phyloP scores from a whole-genome alignment of 306 rosid genomes.

The Glycyrrhiza uralensis region DNA sequence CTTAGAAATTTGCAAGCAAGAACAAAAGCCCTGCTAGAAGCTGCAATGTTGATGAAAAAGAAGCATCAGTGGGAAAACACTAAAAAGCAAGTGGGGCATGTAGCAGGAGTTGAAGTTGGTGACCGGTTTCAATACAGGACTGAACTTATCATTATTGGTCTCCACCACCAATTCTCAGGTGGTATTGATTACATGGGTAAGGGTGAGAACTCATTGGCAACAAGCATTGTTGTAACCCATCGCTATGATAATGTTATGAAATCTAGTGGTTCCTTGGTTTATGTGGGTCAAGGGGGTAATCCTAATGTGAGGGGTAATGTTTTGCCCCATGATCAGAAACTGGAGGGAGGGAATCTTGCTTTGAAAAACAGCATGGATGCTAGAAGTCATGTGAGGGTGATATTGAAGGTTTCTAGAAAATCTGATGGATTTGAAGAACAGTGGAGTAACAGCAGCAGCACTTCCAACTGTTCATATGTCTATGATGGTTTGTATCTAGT shows the following conservation, averaged over 20 bases:
- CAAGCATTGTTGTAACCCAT: conserved; percentile 37
- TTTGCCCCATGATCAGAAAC: conserved; percentile 26
- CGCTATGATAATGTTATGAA: conserved; percentile 22
- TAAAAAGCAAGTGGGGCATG: conserved; percentile 19
- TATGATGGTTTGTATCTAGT: conserved; percentile 46
- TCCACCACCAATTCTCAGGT: conserved; percentile 14
- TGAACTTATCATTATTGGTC: conserved; percentile 43
- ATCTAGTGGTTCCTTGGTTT: conserved; percentile 16
- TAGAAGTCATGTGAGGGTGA: conserved; percentile 37
- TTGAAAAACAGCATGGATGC: conserved; percentile 37
- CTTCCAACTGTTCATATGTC: not conserved
- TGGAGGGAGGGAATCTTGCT: conserved; percentile 42
- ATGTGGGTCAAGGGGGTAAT: conserved; percentile 47
- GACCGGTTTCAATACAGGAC: conserved; percentile 31
- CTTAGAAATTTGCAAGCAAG: not conserved
- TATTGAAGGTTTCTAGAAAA: not conserved
- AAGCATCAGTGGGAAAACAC: conserved; percentile 9
- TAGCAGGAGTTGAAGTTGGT: conserved; percentile 43
- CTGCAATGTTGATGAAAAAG: not conserved
- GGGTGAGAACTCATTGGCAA: conserved; percentile 22
- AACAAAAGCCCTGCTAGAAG: not conserved
- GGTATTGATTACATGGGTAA: conserved; percentile 44
- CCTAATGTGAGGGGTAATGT: not conserved
- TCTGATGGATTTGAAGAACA: not conserved
- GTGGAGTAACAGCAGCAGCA: not conserved